Percentiles rank a stretch among this genome's conserved stretches.
Conservation (phyloP, 225 moss, liverwort and hornwort species). For the Antitrichia curtipendula region DNA sequence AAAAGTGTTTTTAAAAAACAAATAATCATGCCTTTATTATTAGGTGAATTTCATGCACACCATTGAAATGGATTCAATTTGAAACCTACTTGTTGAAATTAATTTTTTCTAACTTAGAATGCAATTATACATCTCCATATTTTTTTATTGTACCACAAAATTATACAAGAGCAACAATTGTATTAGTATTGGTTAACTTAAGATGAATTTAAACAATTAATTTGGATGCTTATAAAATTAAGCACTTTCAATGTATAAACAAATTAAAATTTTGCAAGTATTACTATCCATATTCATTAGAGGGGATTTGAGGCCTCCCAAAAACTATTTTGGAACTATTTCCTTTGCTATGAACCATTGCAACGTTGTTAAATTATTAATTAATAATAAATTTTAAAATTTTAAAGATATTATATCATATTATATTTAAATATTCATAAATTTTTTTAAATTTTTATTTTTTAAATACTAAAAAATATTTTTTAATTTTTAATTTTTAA, state of each 20-base stretch:
- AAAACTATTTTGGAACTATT: no score
- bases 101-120: background rate
- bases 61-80: background rate
- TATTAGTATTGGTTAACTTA: background rate
- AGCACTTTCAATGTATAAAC: background rate
- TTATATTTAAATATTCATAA: no score
- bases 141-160: background rate
- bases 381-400: no score
- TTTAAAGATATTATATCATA: no score
- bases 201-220: background rate
- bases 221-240: background rate
- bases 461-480: no score
- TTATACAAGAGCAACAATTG: background rate
- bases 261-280: background rate
- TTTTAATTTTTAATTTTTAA: no score
- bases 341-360: no score
- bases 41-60: fast-evolving
- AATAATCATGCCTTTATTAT: background rate
- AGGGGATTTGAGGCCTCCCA: no score
- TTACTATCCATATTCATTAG: fast-evolving
- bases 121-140: fast-evolving
- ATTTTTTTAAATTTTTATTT: no score
- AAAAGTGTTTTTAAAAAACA: fast-evolving
- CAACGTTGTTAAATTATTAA: no score
- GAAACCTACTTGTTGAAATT: background rate